phyloP scores from a whole-genome alignment of 1,139 yeast species.

The Williopsis jadinii region DNA sequence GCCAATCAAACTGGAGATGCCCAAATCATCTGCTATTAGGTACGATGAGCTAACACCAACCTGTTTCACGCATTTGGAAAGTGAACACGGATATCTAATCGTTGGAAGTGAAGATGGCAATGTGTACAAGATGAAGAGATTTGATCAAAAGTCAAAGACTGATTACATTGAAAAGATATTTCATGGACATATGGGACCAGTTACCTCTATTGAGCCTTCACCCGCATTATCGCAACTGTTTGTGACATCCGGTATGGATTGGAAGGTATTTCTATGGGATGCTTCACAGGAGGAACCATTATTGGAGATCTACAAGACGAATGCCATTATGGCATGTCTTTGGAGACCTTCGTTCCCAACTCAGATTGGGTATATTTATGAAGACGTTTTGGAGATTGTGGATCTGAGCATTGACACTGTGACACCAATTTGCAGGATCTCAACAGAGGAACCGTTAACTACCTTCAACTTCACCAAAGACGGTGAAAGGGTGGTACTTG shows the following conservation, averaged over 20 bases:
- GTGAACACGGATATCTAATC: slow-evolving; percentile 32
- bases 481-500: slow-evolving; percentile 13
- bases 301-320: slow-evolving; percentile 16
- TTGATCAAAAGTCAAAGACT: slow-evolving; percentile 27
- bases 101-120: slow-evolving; percentile 43
- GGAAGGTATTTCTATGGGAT: slow-evolving; percentile 21
- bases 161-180: slow-evolving; percentile 22
- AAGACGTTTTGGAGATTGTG: slow-evolving; percentile 17
- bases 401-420: slow-evolving; percentile 19
- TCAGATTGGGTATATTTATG: slow-evolving; percentile 18
- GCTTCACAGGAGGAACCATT: slow-evolving; percentile 12
- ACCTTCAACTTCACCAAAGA: slow-evolving; percentile 12
- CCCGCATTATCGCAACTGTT: slow-evolving; percentile 13
- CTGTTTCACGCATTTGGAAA: slow-evolving; percentile 24
- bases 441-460: slow-evolving; percentile 11
- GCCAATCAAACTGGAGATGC: slow-evolving; percentile 23
- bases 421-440: slow-evolving; percentile 15
- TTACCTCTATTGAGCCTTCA: slow-evolving; percentile 10
- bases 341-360: slow-evolving; percentile 19
- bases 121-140: slow-evolving; percentile 35
- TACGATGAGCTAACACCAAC: slow-evolving; percentile 36
- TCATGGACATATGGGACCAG: slow-evolving; percentile 15
- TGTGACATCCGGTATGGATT: slow-evolving; percentile 18
- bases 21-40: slow-evolving; percentile 20
- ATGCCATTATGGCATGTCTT: slow-evolving; percentile 11